A percentile compares a stretch with the other conserved stretches of the same genome.
Evolutionary conservation across 805 yeast species (phyloP).

Genomic region (Clavispora asparagi): DNA sequence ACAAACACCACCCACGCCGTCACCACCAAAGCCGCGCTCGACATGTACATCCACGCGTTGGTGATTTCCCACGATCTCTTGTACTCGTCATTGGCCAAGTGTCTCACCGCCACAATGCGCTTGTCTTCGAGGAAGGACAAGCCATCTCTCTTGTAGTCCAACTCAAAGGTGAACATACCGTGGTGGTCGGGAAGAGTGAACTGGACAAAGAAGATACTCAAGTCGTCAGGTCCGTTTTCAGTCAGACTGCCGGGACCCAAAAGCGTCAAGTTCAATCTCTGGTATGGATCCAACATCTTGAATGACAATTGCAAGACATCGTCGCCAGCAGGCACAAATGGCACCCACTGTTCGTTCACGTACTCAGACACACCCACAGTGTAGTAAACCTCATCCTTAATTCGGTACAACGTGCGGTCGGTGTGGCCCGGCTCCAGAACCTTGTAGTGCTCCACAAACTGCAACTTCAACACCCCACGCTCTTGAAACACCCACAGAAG

Average conservation of each 20-base stretch:
- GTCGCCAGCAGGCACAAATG: conserved; percentile 39
- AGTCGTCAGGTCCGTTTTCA: conserved; percentile 40
- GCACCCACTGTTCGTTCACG: conserved; percentile 57
- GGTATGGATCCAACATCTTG: conserved; percentile 92
- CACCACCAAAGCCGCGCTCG: conserved; percentile 65
- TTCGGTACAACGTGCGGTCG: conserved; percentile 49
- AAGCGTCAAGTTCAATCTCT: conserved; percentile 61
- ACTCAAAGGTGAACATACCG: conserved; percentile 86
- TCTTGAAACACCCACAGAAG: conserved; percentile 70
- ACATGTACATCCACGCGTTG: conserved; percentile 87
- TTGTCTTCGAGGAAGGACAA: conserved; percentile 60
- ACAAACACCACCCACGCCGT: conserved; percentile 75
- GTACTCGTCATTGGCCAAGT: conserved; percentile 92
- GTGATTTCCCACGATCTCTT: conserved; percentile 89
- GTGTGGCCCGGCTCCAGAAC: conserved; percentile 38
- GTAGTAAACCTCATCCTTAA: conserved; percentile 65
- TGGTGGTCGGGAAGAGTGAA: conserved; percentile 91
- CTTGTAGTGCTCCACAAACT: conserved; percentile 51
- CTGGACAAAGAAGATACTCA: conserved; percentile 42
- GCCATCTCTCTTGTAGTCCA: conserved; percentile 78
- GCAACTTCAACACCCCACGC: conserved; percentile 55
- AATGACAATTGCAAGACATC: conserved; percentile 76
- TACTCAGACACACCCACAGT: conserved; percentile 45
- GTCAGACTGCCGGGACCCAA: conserved; percentile 32
- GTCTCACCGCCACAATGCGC: conserved; percentile 78